phyloP scores from a whole-genome alignment of 1,284 basidiomycete genomes.

The Ustilago bromivora region DNA sequence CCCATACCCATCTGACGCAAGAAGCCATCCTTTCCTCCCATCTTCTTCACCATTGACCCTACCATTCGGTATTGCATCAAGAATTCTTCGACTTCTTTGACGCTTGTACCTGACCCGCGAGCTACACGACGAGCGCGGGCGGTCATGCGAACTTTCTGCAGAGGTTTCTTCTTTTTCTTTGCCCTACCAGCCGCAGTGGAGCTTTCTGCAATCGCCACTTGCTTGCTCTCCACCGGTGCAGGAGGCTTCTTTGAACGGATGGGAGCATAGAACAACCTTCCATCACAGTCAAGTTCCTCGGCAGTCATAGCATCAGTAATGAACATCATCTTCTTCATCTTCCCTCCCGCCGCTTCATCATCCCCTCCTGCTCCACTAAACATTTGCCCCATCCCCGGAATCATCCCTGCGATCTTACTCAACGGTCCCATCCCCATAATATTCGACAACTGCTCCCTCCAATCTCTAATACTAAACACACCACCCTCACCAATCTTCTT shows the following conservation, averaged over 20 bases:
- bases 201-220: constrained; percentile 35
- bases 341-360: constrained; percentile 85
- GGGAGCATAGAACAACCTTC: constrained; percentile 70
- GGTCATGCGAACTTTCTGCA: constrained; percentile 63
- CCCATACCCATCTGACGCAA: constrained; percentile 58
- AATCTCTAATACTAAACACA: constrained; percentile 94
- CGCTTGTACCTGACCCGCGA: constrained; percentile 91
- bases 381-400: constrained; percentile 91
- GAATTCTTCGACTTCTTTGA: constrained; percentile 95
- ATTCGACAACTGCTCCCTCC: constrained; percentile 96
- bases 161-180: constrained; percentile 55
- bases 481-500: constrained; percentile 95
- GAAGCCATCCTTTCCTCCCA: constrained; percentile 90
- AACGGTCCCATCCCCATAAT: constrained; percentile 99
- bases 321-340: constrained; percentile 97
- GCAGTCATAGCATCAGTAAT: constrained; percentile 98
- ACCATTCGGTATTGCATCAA: constrained; percentile 74
- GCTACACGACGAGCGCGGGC: constrained; percentile 80
- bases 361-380: constrained; percentile 74
- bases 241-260: constrained; percentile 45
- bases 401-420: constrained; percentile 98
- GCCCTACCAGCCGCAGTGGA: constrained; percentile 42
- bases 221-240: constrained; percentile 22
- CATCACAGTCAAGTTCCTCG: constrained; percentile 94
- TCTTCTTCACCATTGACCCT: constrained; percentile 81